Percentiles rank a stretch among this genome's conserved stretches.
These are phyloP conservation scores for Hansenula lynferdii DNA, from an alignment of 1,139 yeast genomes.

Conservation along the genomic window DNA sequence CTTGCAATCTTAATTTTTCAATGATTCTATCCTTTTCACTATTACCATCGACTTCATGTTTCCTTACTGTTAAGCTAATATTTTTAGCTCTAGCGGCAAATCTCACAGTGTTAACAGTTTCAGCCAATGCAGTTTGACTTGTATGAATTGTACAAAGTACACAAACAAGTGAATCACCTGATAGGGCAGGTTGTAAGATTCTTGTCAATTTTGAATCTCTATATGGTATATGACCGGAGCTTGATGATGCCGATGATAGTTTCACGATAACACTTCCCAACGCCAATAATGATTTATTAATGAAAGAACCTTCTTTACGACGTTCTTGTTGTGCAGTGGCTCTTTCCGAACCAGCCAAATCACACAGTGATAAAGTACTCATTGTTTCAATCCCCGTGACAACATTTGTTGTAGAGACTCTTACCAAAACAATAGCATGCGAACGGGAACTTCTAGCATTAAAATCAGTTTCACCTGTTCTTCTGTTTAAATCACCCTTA, in stretches of 20 bases:
- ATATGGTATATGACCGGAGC: constrained; percentile 68
- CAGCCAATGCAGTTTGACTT: constrained; percentile 56
- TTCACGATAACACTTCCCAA: constrained; percentile 86
- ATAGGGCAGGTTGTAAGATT: constrained; percentile 82
- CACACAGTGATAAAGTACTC: constrained; percentile 82
- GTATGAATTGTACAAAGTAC: constrained; percentile 81
- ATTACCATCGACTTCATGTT: constrained; percentile 36
- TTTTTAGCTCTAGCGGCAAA: constrained; percentile 95
- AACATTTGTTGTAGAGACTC: constrained; percentile 42
- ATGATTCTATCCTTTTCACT: constrained; percentile 41
- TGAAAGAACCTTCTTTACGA: constrained; percentile 88
- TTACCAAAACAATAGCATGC: constrained; percentile 83
- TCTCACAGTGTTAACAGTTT: constrained; percentile 80
- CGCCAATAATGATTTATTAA: constrained; percentile 85
- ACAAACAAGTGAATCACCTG: constrained; percentile 83
- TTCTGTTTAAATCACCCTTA: constrained; percentile 68
- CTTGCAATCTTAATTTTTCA: constrained; percentile 34
- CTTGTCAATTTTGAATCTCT: constrained; percentile 90
- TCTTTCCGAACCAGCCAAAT: constrained; percentile 92
- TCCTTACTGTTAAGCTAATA: constrained; percentile 63
- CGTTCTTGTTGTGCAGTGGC: constrained; percentile 79
- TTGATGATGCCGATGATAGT: constrained; percentile 40
- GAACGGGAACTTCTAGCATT: constrained; percentile 83
- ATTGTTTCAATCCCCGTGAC: constrained; percentile 38
- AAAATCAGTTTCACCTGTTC: constrained; percentile 86